Evolutionary conservation across 177 flowering plant genomes (phyloP), one percentile per base, ranked within the genome.

Genomic region (Vitis hybrid): DNA sequence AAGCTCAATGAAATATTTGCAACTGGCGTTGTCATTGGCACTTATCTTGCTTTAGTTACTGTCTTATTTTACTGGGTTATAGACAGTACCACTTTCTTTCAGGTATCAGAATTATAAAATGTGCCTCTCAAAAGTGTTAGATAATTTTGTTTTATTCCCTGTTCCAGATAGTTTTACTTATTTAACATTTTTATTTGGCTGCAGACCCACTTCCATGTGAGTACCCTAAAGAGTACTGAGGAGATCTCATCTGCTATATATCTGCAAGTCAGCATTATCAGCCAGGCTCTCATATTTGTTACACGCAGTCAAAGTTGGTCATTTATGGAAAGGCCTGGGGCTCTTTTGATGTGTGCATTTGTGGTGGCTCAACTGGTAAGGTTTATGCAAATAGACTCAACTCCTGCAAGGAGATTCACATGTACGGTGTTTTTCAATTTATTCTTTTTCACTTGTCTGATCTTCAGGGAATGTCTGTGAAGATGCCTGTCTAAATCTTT

Each of bases 281-380:
- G 90, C 77, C 90, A 88, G 75, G 93, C 93, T 72, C 86, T 88
- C 73, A 88, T 88, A 58, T 88, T 88, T 72, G 93, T 88, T 18
- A 89, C 91, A 10, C 86, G 93, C 49, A 92, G 97, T 75, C 92
- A 85, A 65, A 76, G 92, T 65, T 92, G 92, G 97, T 90, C 97
- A 1, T 90, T 86, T 68, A 3, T 82, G 52, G 97, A 92, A 76
- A 82, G 94, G 64, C 94, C 97, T 12, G 97, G 97, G 15, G 29
- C 73, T 61, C 92, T 90, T 48, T 74, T 92, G 81, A 88, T 92
- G 83, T 76, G 78, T 74, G 97, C 97, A 16, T 92, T 92, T 75
- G 85, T 92, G 73, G 82, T 87, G 63, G 97, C 97, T 75, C 97
- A 92, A 74, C 83, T 92, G 86, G 94, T 90, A 77, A 82, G 77